Evolutionary conservation across 306 rosid species (phyloP).

Genomic region (Medicago truncatula): MtrunA17r5.0-ANR NC_053045.1:57938501-57939000

Average conservation of each 20-base stretch:
- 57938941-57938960: slow-evolving; percentile 84
- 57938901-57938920: slow-evolving; percentile 64
- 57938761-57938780: slow-evolving; percentile 84
- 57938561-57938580: slow-evolving; percentile 18
- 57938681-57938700: slow-evolving; percentile 91
- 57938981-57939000: slow-evolving; percentile 92
- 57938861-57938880: slow-evolving; percentile 53
- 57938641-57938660: slow-evolving; percentile 34
- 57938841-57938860: slow-evolving; percentile 6
- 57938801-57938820: slow-evolving; percentile 52
- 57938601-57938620: slow-evolving; percentile 10
- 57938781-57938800: slow-evolving; percentile 89
- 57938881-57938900: slow-evolving; percentile 99
- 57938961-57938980: slow-evolving; percentile 87
- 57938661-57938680: slow-evolving; percentile 52
- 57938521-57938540: slow-evolving; percentile 87
- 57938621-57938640: slow-evolving; percentile 16
- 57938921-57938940: slow-evolving; percentile 85
- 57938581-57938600: slow-evolving; percentile 12
- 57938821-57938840: slow-evolving; percentile 38
- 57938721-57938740: slow-evolving; percentile 83
- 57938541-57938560: slow-evolving; percentile 72
- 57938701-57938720: slow-evolving; percentile 82
- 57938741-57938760: slow-evolving; percentile 61
- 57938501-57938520: slow-evolving; percentile 74